Conservation (phyloP, 2,329 filamentous ascomycete genomes). For the Aaosphaeria arxii region DNA sequence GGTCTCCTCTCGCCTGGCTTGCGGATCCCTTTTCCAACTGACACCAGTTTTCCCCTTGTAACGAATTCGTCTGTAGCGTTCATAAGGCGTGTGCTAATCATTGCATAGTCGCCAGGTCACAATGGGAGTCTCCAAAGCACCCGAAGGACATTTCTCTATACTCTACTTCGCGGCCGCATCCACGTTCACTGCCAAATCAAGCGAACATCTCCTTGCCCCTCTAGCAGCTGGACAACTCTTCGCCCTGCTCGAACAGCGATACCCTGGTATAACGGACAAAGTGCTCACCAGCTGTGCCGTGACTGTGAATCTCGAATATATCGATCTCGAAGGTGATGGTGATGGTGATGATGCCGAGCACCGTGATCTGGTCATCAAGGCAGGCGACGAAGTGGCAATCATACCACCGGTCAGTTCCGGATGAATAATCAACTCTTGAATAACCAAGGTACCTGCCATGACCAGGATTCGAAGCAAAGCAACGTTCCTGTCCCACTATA, state of each 20-base stretch:
- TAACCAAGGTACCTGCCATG: too few species aligned
- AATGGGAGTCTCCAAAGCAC: slow-evolving; percentile 47
- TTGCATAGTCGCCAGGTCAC: background rate
- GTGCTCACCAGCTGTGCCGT: slow-evolving; percentile 72
- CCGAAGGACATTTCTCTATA: slow-evolving; percentile 68
- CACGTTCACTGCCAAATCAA: slow-evolving; percentile 66
- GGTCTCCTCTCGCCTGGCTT: slow-evolving; percentile 26
- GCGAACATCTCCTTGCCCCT: slow-evolving; percentile 65
- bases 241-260: slow-evolving; percentile 62
- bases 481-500: background rate
- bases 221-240: slow-evolving; percentile 63
- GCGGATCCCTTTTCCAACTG: slow-evolving; percentile 2
- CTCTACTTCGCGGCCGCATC: slow-evolving; percentile 79
- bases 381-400: slow-evolving; percentile 80
- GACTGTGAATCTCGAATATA: slow-evolving; percentile 78
- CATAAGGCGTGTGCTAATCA: background rate
- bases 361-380: slow-evolving; percentile 55
- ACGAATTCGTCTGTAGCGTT: background rate
- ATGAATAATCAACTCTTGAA: slow-evolving; percentile 40
- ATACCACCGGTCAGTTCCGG: slow-evolving; percentile 88
- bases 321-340: slow-evolving; percentile 62
- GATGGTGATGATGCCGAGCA: slow-evolving; percentile 48
- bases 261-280: slow-evolving; percentile 66
- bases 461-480: background rate
- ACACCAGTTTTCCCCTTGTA: background rate